These are phyloP conservation scores for Phellopilus nigrolimitatus DNA, from an alignment of 1,284 basidiomycete genomes.

Conservation along the genomic window DNA sequence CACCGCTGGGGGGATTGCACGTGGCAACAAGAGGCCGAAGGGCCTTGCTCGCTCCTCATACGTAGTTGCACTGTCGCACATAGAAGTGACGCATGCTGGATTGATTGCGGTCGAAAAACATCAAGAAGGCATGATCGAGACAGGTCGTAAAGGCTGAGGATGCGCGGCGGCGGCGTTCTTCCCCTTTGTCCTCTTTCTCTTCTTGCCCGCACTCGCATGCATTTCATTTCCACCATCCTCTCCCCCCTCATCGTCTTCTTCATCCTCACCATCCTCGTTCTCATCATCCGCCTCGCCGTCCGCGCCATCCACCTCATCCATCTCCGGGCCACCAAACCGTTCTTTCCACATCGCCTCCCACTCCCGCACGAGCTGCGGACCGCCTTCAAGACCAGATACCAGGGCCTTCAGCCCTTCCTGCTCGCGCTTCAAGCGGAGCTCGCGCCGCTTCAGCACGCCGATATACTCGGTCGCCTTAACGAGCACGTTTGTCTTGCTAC, in stretches of 20 bases:
- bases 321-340: constrained; percentile 69
- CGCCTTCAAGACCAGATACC: constrained; percentile 64
- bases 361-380: constrained; percentile 58
- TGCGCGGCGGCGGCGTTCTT: constrained; percentile 31
- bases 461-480: constrained; percentile 84
- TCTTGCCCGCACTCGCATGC: constrained; percentile 33
- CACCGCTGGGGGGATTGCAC: neutral
- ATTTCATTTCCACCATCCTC: constrained; percentile 37
- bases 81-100: constrained; percentile 19
- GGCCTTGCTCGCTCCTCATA: constrained; percentile 69
- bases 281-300: constrained; percentile 44
- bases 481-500: constrained; percentile 78
- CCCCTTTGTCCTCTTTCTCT: constrained; percentile 30
- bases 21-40: constrained; percentile 27
- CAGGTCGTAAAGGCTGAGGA: constrained; percentile 18
- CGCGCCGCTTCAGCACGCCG: too few species aligned
- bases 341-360: constrained; percentile 73
- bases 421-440: constrained; percentile 68
- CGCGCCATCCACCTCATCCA: constrained; percentile 53
- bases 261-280: constrained; percentile 52
- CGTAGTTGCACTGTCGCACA: constrained; percentile 40
- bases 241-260: constrained; percentile 50
- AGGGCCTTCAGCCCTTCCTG: constrained; percentile 66
- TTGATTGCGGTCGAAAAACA: neutral
- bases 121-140: constrained; percentile 5